Percentiles rank a stretch among this genome's conserved stretches.
phyloP scores from a whole-genome alignment of 495 filamentous ascomycete genomes.

The Trichocladium uniseriatum region DNA sequence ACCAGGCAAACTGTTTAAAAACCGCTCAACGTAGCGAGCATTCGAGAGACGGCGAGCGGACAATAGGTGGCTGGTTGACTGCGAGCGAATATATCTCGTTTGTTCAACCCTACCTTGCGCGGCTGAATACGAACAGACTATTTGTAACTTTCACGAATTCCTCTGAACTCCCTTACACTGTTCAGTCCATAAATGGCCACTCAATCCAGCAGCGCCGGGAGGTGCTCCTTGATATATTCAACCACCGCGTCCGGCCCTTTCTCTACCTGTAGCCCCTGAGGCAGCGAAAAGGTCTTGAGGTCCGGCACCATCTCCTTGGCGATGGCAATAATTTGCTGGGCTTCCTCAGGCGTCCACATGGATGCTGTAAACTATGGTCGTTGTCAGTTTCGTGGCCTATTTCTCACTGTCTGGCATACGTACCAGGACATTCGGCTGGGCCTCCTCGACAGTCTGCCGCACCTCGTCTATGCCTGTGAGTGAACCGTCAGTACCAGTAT shows the following conservation, averaged over 20 bases:
- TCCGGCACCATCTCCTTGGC: constrained; percentile 36
- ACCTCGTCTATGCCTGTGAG: constrained; percentile 24
- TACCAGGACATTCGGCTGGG: constrained; percentile 23
- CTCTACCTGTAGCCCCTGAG: constrained; percentile 54
- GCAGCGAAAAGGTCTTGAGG: constrained; percentile 52
- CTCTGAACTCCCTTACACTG: too few relatives aligned
- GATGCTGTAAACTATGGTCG: constrained; percentile 52
- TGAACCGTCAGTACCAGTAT: neutral
- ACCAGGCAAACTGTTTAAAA: too few relatives aligned
- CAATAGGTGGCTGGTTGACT: too few relatives aligned
- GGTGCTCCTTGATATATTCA: constrained; percentile 52
- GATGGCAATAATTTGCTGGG: constrained; percentile 44
- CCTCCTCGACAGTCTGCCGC: constrained; percentile 13
- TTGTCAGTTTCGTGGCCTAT: too few relatives aligned
- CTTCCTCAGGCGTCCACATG: constrained; percentile 57
- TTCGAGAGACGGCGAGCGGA: too few relatives aligned
- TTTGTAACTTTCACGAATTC: too few relatives aligned
- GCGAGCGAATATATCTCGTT: too few relatives aligned
- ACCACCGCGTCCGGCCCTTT: constrained; percentile 57
- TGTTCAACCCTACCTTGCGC: too few relatives aligned
- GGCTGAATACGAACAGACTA: too few relatives aligned
- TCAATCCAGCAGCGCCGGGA: constrained; percentile 41
- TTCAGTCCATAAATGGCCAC: too few relatives aligned
- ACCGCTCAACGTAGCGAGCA: too few relatives aligned
- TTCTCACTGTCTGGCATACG: too few relatives aligned